Conservation (phyloP, 768 basidiomycete species). For the Amanita exitialis region DNA sequence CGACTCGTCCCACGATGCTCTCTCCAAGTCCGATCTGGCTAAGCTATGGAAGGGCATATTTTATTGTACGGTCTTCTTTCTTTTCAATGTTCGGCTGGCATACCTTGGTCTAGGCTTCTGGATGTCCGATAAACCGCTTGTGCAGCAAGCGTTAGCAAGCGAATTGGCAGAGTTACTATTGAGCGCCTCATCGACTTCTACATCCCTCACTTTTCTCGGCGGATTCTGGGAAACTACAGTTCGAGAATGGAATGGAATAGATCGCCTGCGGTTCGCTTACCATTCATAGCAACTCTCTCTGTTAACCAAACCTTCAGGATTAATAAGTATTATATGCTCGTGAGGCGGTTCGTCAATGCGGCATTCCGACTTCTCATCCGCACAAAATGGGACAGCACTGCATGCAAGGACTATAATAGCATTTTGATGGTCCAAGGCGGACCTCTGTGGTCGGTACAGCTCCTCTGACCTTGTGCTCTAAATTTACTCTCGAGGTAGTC, state of each 20-base stretch:
- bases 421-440: slow-evolving; percentile 64
- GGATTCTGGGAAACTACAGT: slow-evolving; percentile 91
- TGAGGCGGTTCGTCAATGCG: slow-evolving; percentile 80
- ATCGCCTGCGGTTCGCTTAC: slow-evolving; percentile 65
- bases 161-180: slow-evolving; percentile 80
- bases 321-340: slow-evolving; percentile 96
- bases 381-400: slow-evolving; percentile 50
- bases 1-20: slow-evolving; percentile 41
- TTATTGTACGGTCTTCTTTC: slow-evolving; percentile 57
- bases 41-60: slow-evolving; percentile 98
- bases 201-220: slow-evolving; percentile 66
- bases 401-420: slow-evolving; percentile 51
- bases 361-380: slow-evolving; percentile 74
- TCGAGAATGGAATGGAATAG: slow-evolving; percentile 90
- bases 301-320: slow-evolving; percentile 39
- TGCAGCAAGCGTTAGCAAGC: slow-evolving; percentile 84
- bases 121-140: slow-evolving; percentile 98
- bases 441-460: slow-evolving; percentile 64
- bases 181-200: slow-evolving; percentile 42
- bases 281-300: slow-evolving; percentile 6
- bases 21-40: slow-evolving; percentile 71
- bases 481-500: slow-evolving; percentile 28
- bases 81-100: not conserved
- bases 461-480: not conserved
- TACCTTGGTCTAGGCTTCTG: slow-evolving; percentile 68